A percentile compares a stretch with the other conserved stretches of the same genome.
Conservation (phyloP, 1,284 basidiomycete species). For the Austropuccinia psidii region DNA sequence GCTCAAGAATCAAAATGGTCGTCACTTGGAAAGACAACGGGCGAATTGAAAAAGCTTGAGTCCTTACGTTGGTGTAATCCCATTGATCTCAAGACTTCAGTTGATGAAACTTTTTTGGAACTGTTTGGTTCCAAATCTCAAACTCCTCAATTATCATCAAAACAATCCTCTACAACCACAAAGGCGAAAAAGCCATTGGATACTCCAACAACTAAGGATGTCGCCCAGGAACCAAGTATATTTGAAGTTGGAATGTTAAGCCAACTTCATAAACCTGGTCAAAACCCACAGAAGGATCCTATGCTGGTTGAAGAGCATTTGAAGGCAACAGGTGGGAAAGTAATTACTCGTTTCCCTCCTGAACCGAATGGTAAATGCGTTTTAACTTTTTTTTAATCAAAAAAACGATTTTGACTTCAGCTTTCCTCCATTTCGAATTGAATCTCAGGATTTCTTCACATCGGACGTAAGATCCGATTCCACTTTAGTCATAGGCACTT, state of each 20-base stretch:
- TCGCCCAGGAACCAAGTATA: slow-evolving; percentile 52
- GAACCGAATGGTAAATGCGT: slow-evolving; percentile 58
- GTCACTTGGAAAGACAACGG: slow-evolving; percentile 38
- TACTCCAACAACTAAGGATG: slow-evolving; percentile 39
- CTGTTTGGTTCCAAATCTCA: slow-evolving; percentile 65
- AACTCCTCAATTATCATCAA: slow-evolving; percentile 47
- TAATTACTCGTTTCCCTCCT: slow-evolving; percentile 95
- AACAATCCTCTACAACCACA: slow-evolving; percentile 39
- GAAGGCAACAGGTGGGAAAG: slow-evolving; percentile 67
- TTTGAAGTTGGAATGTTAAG: slow-evolving; percentile 95
- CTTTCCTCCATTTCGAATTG: background rate
- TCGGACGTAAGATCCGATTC: slow-evolving; percentile 20
- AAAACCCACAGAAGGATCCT: slow-evolving; percentile 77
- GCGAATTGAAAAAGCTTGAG: slow-evolving; percentile 41
- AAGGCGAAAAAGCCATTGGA: slow-evolving; percentile 48
- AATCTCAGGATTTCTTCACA: slow-evolving; percentile 22
- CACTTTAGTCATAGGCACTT: background rate
- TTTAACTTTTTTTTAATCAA: background rate
- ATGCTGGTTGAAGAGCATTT: slow-evolving; percentile 75
- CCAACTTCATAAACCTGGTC: slow-evolving; percentile 84
- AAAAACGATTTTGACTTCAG: background rate
- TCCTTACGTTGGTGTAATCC: slow-evolving; percentile 72
- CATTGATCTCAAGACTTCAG: slow-evolving; percentile 76
- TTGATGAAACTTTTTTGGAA: slow-evolving; percentile 67
- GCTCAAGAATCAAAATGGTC: slow-evolving; percentile 8